Evolutionary conservation across 176 grass and related monocot species (phyloP).

Genomic region (Juncus effusus): DNA sequence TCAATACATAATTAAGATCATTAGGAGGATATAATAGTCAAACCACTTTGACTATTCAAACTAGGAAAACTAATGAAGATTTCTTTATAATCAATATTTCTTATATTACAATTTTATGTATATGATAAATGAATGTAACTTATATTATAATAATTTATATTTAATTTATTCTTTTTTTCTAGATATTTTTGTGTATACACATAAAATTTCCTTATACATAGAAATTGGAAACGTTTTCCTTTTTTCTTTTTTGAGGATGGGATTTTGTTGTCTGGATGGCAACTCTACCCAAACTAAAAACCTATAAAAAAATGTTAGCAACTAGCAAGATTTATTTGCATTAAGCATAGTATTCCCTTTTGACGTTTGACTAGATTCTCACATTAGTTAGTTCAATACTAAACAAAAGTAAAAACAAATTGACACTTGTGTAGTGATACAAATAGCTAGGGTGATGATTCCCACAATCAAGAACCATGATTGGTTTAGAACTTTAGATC

Average conservation of each 20-base stretch:
- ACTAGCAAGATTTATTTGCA: slow-evolving; percentile 1
- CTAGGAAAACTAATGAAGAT: too few relatives aligned
- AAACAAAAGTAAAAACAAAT: neutral
- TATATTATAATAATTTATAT: too few relatives aligned
- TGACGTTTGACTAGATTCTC: slow-evolving; percentile 31
- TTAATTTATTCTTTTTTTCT: neutral
- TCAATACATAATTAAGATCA: too few relatives aligned
- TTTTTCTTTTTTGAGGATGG: too few relatives aligned
- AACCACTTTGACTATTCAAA: neutral
- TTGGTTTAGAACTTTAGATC: slow-evolving; percentile 4
- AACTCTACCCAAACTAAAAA: too few relatives aligned
- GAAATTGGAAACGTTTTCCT: neutral
- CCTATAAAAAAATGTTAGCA: neutral
- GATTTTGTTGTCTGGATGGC: too few relatives aligned
- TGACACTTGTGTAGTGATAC: slow-evolving; percentile 18
- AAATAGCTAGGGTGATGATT: slow-evolving; percentile 22
- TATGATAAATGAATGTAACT: too few relatives aligned
- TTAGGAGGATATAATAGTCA: slow-evolving; percentile 6
- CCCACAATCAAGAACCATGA: slow-evolving; percentile 25
- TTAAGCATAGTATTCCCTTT: slow-evolving; percentile 26
- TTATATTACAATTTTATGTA: too few relatives aligned
- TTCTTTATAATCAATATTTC: too few relatives aligned
- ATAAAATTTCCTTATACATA: slow-evolving; percentile 8
- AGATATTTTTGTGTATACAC: neutral
- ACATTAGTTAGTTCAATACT: slow-evolving; percentile 13